phyloP scores from a whole-genome alignment of 352 stramenopile species.

The Hyaloperonospora arabidopsidis region DNA sequence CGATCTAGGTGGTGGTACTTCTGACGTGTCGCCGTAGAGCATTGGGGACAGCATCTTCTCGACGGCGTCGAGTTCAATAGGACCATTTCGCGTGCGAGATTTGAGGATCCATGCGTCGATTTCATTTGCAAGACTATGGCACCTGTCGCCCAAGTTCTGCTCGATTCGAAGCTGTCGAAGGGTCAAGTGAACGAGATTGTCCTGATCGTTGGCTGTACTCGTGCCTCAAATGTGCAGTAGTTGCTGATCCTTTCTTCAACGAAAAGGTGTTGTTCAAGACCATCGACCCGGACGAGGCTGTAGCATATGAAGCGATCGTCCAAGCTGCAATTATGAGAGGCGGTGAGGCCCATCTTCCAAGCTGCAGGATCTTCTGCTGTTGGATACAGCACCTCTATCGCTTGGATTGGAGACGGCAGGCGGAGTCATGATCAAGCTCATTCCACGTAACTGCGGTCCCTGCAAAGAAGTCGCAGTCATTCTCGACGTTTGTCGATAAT shows the following conservation, averaged over 20 bases:
- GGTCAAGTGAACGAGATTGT: slow-evolving; percentile 74
- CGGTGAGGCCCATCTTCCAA: slow-evolving; percentile 69
- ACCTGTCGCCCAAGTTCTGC: slow-evolving; percentile 81
- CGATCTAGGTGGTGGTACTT: slow-evolving; percentile 91
- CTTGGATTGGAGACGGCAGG: slow-evolving; percentile 82
- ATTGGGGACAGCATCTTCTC: slow-evolving; percentile 93
- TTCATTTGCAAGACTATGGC: slow-evolving; percentile 89
- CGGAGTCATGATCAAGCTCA: slow-evolving; percentile 85
- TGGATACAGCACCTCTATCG: slow-evolving; percentile 85
- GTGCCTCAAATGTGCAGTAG: slow-evolving; percentile 63
- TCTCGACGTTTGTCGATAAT: slow-evolving; percentile 84
- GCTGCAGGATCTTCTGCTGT: slow-evolving; percentile 76
- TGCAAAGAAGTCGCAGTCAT: slow-evolving; percentile 79
- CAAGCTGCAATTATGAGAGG: slow-evolving; percentile 51
- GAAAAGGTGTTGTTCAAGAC: slow-evolving; percentile 64
- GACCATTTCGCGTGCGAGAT: slow-evolving; percentile 85
- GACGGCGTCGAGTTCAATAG: slow-evolving; percentile 92
- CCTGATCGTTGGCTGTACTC: slow-evolving; percentile 68
- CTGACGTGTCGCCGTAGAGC: slow-evolving; percentile 89
- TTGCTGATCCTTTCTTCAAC: slow-evolving; percentile 58
- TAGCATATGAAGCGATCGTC: slow-evolving; percentile 68
- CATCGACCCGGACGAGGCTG: slow-evolving; percentile 79
- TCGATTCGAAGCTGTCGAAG: slow-evolving; percentile 85
- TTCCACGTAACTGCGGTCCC: slow-evolving; percentile 81
- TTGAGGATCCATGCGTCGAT: slow-evolving; percentile 85